These are phyloP conservation scores for Papiliotrema terrestris DNA, from an alignment of 1,284 basidiomycete species.

Conservation along the genomic window DNA sequence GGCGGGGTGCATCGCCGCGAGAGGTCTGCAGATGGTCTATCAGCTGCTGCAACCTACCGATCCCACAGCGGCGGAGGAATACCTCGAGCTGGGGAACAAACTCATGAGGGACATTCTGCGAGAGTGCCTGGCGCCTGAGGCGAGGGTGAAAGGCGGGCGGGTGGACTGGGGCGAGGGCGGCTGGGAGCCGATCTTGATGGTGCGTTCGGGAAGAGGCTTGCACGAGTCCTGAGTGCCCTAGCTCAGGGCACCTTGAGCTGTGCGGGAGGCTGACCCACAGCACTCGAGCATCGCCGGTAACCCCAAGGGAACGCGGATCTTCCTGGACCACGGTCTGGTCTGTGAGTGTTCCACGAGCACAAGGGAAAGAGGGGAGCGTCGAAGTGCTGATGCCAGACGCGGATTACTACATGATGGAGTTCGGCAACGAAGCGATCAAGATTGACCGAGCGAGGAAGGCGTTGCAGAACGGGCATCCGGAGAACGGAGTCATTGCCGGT, in stretches of 20 bases:
- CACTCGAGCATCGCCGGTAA: constrained; percentile 41
- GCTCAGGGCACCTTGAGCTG: too few species aligned
- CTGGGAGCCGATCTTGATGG: constrained; percentile 37
- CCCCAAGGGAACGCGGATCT: constrained; percentile 12
- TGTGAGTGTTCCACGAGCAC: constrained; percentile 20
- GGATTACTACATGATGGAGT: constrained; percentile 39
- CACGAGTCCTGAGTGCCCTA: too few species aligned
- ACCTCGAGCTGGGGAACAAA: constrained; percentile 27
- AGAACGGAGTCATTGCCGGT: too few species aligned
- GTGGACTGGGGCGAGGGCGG: constrained; percentile 34
- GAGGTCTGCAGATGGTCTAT: constrained; percentile 35
- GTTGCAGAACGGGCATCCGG: too few species aligned
- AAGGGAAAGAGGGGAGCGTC: neutral
- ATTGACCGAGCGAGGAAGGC: too few species aligned
- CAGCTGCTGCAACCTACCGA: constrained; percentile 19
- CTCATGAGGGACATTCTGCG: constrained; percentile 22
- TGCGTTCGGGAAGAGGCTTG: neutral
- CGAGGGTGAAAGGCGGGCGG: constrained; percentile 18
- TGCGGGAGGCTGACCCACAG: constrained; percentile 10
- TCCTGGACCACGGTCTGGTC: constrained; percentile 36
- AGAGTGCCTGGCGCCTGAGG: constrained; percentile 22
- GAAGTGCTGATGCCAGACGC: constrained; percentile 21
- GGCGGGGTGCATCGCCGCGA: constrained; percentile 30
- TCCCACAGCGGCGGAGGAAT: constrained; percentile 21
- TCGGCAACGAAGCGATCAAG: constrained; percentile 39